Evolutionary conservation across 768 basidiomycete species (phyloP).

Genomic region (Naganishia randhawae): DNA sequence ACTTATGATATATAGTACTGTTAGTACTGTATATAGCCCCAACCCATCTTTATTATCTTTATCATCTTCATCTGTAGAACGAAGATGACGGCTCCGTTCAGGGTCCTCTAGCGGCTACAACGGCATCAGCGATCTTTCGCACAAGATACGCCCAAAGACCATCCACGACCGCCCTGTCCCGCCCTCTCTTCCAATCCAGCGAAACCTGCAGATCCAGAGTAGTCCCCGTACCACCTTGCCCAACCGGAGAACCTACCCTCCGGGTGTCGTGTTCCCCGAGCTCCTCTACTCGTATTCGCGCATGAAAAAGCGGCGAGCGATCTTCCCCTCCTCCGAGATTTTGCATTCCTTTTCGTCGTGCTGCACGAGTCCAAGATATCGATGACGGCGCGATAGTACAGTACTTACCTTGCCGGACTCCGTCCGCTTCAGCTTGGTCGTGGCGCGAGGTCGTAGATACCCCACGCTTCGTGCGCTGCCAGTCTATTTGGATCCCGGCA

Average conservation of each 20-base stretch:
- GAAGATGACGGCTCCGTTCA: no score
- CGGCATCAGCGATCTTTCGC: slow-evolving; percentile 35
- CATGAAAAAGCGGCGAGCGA: slow-evolving; percentile 23
- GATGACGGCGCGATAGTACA: slow-evolving; percentile 25
- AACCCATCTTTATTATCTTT: no score
- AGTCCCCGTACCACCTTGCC: not conserved
- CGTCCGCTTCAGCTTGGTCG: not conserved
- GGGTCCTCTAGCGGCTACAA: not conserved
- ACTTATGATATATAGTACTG: no score
- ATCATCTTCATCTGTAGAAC: no score
- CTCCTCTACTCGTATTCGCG: slow-evolving; percentile 4
- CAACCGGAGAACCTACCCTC: not conserved
- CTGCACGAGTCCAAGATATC: slow-evolving; percentile 42
- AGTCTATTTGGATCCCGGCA: slow-evolving; percentile 19
- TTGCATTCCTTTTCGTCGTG: not conserved
- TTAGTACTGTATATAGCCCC: no score
- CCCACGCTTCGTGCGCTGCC: slow-evolving; percentile 16
- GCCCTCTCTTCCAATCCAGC: slow-evolving; percentile 39
- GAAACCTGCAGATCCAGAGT: not conserved
- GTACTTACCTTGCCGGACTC: not conserved
- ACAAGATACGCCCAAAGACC: slow-evolving; percentile 43
- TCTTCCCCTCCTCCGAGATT: not conserved
- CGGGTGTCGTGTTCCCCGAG: not conserved
- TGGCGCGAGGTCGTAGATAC: not conserved
- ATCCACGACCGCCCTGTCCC: slow-evolving; percentile 37